phyloP scores from a whole-genome alignment of 2,329 filamentous ascomycete species.

The Ophiostoma tasmaniense region DNA sequence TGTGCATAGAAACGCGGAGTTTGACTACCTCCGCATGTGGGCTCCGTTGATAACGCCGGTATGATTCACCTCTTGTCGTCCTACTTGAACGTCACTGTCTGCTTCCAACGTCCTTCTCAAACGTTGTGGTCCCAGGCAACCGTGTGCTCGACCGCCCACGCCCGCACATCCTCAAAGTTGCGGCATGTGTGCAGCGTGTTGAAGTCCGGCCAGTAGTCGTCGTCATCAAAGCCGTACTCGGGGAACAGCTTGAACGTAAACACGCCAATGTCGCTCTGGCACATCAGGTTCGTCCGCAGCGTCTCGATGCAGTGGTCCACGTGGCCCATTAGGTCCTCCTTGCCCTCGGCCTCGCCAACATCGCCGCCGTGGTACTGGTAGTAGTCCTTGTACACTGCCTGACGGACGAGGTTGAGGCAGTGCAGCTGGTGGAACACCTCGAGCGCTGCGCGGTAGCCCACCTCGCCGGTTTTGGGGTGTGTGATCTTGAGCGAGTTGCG shows the following conservation, averaged over 20 bases:
- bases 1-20: not conserved
- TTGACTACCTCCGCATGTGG: not conserved
- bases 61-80: not conserved
- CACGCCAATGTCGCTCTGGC: conserved; percentile 45
- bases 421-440: conserved; percentile 51
- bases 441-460: conserved; percentile 50
- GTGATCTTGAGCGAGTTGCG: conserved; percentile 47
- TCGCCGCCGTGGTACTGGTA: conserved; percentile 41
- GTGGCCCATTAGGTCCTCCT: conserved; percentile 36
- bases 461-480: conserved; percentile 46
- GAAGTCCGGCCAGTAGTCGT: conserved; percentile 47
- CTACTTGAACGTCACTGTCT: not conserved
- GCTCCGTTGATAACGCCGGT: not conserved
- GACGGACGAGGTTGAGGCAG: conserved; percentile 40
- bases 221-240: conserved; percentile 32
- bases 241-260: conserved; percentile 45
- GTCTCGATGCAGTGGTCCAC: conserved; percentile 48
- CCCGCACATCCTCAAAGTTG: conserved; percentile 42
- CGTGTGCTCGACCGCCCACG: conserved; percentile 45
- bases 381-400: conserved; percentile 42
- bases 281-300: conserved; percentile 45
- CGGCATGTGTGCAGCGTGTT: conserved; percentile 45
- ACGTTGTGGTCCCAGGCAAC: conserved; percentile 32
- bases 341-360: conserved; percentile 32
- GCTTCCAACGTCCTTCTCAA: not conserved